These are phyloP conservation scores for Ilyonectria mors-panacis DNA, from an alignment of 2,329 filamentous ascomycete genomes.

Conservation along the genomic window DNA sequence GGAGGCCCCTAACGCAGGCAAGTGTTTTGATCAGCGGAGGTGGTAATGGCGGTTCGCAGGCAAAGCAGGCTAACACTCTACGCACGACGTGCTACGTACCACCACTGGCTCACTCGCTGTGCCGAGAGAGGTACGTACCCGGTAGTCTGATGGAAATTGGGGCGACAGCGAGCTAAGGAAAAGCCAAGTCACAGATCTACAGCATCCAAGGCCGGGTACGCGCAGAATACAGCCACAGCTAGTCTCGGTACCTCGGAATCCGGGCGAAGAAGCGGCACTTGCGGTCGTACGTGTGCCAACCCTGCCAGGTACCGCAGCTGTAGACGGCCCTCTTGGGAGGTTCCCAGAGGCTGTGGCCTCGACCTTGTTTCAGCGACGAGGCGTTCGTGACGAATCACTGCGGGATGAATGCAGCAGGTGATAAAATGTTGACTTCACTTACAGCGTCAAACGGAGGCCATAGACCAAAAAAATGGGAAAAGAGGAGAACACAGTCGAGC, in stretches of 20 bases:
- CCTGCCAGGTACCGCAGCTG: constrained; percentile 6
- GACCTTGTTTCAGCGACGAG: constrained; percentile 42
- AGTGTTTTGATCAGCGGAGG: constrained; percentile 17
- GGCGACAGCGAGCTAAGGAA: constrained; percentile 41
- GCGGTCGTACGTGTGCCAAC: constrained; percentile 13
- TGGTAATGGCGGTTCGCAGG: constrained; percentile 13
- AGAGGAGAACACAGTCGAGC: background rate
- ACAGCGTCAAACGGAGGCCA: background rate
- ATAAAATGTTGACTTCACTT: background rate
- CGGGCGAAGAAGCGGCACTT: background rate
- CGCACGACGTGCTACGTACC: background rate
- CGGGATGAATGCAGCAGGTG: constrained; percentile 21
- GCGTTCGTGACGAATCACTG: constrained; percentile 37
- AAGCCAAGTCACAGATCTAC: constrained; percentile 49
- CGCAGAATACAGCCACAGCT: constrained; percentile 30
- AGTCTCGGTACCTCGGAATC: background rate
- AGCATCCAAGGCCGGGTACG: constrained; percentile 22
- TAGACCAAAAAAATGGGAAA: background rate
- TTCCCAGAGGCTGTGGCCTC: constrained; percentile 23
- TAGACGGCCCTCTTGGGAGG: constrained; percentile 12
- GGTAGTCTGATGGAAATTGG: constrained; percentile 21
- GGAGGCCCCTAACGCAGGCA: background rate
- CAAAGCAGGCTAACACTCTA: constrained; percentile 11
- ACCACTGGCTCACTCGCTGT: background rate
- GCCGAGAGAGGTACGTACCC: constrained; percentile 12